phyloP scores from a whole-genome alignment of 352 stramenopile genomes.

The Globisporangium perplexum region DNA sequence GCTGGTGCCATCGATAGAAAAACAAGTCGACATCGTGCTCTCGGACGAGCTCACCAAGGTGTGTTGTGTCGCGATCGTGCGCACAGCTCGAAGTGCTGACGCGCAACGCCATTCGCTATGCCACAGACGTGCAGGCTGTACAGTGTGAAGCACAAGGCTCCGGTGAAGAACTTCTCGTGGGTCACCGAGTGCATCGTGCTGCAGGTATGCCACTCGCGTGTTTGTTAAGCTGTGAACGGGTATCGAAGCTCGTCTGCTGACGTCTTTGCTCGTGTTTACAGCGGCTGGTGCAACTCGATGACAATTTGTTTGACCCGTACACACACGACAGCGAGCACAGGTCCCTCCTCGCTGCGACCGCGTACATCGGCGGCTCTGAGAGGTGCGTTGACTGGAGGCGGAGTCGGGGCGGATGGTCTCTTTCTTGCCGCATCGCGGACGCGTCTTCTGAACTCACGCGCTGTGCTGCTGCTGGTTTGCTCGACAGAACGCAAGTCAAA shows the following conservation, averaged over 20 bases:
- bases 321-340: conserved; percentile 6
- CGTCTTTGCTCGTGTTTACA: conserved; percentile 15
- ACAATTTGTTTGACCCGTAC: conserved; percentile 42
- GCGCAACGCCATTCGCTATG: background rate
- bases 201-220: conserved; percentile 30
- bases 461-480: no score
- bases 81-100: background rate
- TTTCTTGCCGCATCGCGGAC: background rate
- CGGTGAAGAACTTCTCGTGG: conserved; percentile 69
- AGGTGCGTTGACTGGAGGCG: conserved; percentile 23
- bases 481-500: conserved; percentile 36
- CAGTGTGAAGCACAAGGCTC: conserved; percentile 24
- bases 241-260: background rate
- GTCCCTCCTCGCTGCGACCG: conserved; percentile 27
- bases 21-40: conserved; percentile 54
- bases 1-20: conserved; percentile 25
- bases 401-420: no score
- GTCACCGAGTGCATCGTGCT: conserved; percentile 79
- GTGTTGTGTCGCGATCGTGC: conserved; percentile 1
- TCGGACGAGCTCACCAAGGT: conserved; percentile 71
- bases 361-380: conserved; percentile 55
- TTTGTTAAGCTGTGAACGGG: background rate
- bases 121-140: conserved; percentile 51
- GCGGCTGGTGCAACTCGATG: conserved; percentile 35
- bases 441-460: no score